Base-by-base conservation (phyloP, 1,284 basidiomycete species). In the Fistulina hepatica region DNA sequence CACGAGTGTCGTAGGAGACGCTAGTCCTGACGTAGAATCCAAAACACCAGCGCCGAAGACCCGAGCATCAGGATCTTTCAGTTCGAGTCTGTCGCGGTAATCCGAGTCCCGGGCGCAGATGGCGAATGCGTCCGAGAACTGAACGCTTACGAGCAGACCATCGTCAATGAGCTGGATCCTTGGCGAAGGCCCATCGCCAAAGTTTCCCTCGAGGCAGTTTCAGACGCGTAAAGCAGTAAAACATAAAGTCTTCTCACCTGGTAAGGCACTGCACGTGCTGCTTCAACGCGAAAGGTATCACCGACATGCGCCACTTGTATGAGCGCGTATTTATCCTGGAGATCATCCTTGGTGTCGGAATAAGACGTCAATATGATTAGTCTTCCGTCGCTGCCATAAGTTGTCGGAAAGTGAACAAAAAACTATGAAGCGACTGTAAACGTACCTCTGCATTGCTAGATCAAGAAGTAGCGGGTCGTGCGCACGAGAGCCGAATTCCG, bases 91-190 rank as follows among this genome's bases (percentile, higher is more conserved):
- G 50, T 82, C 76, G 45, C 71, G 67, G 52, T 76, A 88, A 36
- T 75, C 70, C 4, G 75, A 79, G 42, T 74, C 82, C 86, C 44
- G 11, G 33, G 78, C 69, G 52, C 77, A 79, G 9, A 85, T 57
- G 5, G 77, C 74, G n/a, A 84, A 71, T 2, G 80, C 76, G 54
- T 86, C 81, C 12, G 81, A 80, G 47, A 84, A 86, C 47, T 83
- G 73, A 6, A 84, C 67, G 36, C 69, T 65, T 22, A 76, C 58
- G 6, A 82, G 49, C 21, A 66, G 59, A 20, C 77, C 80, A 15
- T 62, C 66, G 10, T 64, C 58, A 20, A 83, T 56, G 12, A 77
- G 60, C 39, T 71, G 70, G 40, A 86, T 64, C 35, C 76, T 67
- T 23, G 82, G 80, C 49, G 79, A 79, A 46, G 74, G 74, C 2